Evolutionary conservation across 148 eudicot genomes (phyloP).

Genomic region (Bassia scoparia): DNA sequence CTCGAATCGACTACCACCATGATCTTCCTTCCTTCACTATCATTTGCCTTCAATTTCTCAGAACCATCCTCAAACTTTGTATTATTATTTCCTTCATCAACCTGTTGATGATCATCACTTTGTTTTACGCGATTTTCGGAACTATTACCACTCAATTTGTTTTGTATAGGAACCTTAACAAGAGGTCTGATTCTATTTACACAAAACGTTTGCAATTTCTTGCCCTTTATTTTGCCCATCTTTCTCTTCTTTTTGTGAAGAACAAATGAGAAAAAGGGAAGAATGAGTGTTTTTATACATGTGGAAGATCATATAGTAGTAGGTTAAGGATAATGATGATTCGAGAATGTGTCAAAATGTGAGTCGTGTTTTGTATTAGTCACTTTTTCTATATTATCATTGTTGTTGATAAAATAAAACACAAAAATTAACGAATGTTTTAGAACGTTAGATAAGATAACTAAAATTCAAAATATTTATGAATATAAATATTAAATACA

Average conservation of each 20-base stretch:
- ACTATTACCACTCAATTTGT: slow-evolving; percentile 14
- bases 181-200: slow-evolving; percentile 64
- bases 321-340: slow-evolving; percentile 22
- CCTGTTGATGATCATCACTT: slow-evolving; percentile 8
- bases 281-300: slow-evolving; percentile 13
- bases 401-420: too few relatives aligned
- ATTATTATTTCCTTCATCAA: slow-evolving; percentile 11
- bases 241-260: neutral
- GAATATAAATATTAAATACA: too few relatives aligned
- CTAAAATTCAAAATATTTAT: too few relatives aligned
- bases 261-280: slow-evolving; percentile 6
- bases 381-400: slow-evolving; percentile 10
- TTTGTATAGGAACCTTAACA: slow-evolving; percentile 40
- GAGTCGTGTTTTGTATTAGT: slow-evolving; percentile 11
- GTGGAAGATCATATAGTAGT: slow-evolving; percentile 14
- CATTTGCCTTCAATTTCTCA: slow-evolving; percentile 17
- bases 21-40: slow-evolving; percentile 47
- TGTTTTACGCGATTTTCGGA: slow-evolving; percentile 15
- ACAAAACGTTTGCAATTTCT: slow-evolving; percentile 53
- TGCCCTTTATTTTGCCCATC: slow-evolving; percentile 43
- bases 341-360: slow-evolving; percentile 21
- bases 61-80: slow-evolving; percentile 11
- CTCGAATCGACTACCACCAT: slow-evolving; percentile 80
- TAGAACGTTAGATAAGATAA: too few relatives aligned
- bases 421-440: too few relatives aligned